A percentile compares a stretch with the other conserved stretches of the same genome.
Evolutionary conservation across 106 monocot species (phyloP).

Genomic region (Allium fistulosum): DNA sequence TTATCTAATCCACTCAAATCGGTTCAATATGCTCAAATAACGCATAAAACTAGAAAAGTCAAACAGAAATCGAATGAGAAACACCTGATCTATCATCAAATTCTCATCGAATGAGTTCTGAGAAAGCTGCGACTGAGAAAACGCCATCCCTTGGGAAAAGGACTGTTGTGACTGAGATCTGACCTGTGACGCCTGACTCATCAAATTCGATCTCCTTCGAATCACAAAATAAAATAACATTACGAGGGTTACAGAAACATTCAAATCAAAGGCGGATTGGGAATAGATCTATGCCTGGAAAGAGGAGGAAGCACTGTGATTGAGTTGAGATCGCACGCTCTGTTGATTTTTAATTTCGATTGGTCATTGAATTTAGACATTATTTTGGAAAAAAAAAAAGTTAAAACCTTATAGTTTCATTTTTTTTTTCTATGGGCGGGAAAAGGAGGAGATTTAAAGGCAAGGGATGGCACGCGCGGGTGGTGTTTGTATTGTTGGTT

Average conservation of each 20-base stretch:
- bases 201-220: constrained; percentile 37
- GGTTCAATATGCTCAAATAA: not conserved
- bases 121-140: constrained; percentile 95
- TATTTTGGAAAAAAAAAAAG: not conserved
- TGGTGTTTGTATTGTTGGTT: no score
- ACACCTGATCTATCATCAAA: constrained; percentile 59
- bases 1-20: not conserved
- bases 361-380: not conserved
- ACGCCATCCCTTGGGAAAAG: constrained; percentile 70
- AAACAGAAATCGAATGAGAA: not conserved
- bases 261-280: not conserved
- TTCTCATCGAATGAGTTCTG: constrained; percentile 79
- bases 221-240: not conserved
- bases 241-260: not conserved
- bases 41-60: not conserved
- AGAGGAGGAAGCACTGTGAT: constrained; percentile 93
- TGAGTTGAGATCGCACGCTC: constrained; percentile 92
- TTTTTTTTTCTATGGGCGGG: not conserved
- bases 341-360: constrained; percentile 94
- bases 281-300: constrained; percentile 42
- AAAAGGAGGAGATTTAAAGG: constrained; percentile 5
- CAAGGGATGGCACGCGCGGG: not conserved
- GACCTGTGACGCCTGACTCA: constrained; percentile 54
- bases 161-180: constrained; percentile 90
- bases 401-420: no score